A percentile compares a stretch with the other conserved stretches of the same genome.
These are phyloP conservation scores for Pythium phragmiticola DNA, from an alignment of 352 stramenopile species.

Conservation along the genomic window DNA sequence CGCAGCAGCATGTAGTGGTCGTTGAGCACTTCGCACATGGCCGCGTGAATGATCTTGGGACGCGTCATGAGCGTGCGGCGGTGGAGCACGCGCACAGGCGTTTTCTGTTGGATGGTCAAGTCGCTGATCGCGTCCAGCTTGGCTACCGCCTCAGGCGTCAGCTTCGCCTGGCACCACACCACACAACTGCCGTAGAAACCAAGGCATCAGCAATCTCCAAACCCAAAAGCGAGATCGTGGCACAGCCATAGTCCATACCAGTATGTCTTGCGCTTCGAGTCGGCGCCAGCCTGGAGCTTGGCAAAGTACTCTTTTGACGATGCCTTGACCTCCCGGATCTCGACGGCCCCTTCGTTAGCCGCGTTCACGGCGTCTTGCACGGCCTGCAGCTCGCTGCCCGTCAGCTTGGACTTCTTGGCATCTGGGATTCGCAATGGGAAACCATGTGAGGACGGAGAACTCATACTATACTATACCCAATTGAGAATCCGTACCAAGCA, in stretches of 20 bases:
- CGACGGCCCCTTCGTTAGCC: slow-evolving; percentile 69
- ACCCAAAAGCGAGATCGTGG: no score
- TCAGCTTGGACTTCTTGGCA: slow-evolving; percentile 72
- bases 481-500: slow-evolving; percentile 41
- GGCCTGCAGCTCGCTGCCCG: slow-evolving; percentile 41
- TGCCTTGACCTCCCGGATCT: slow-evolving; percentile 77
- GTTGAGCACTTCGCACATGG: slow-evolving; percentile 91
- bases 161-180: slow-evolving; percentile 62
- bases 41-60: slow-evolving; percentile 86
- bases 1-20: slow-evolving; percentile 96
- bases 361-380: slow-evolving; percentile 67
- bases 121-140: slow-evolving; percentile 82
- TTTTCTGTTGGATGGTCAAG: slow-evolving; percentile 94
- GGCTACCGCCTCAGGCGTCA: slow-evolving; percentile 54
- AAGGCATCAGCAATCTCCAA: not conserved
- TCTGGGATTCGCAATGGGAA: slow-evolving; percentile 30
- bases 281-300: slow-evolving; percentile 70
- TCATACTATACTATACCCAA: not conserved
- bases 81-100: slow-evolving; percentile 97
- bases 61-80: slow-evolving; percentile 93
- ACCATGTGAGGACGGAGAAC: not conserved
- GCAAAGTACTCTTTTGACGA: slow-evolving; percentile 83
- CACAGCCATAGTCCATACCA: slow-evolving; percentile 39
- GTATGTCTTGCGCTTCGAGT: slow-evolving; percentile 89
- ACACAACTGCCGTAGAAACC: slow-evolving; percentile 48